Percentiles rank a stretch among this genome's conserved stretches.
phyloP scores from a whole-genome alignment of 2,329 filamentous ascomycete genomes.

The Botrytis galanthina region DNA sequence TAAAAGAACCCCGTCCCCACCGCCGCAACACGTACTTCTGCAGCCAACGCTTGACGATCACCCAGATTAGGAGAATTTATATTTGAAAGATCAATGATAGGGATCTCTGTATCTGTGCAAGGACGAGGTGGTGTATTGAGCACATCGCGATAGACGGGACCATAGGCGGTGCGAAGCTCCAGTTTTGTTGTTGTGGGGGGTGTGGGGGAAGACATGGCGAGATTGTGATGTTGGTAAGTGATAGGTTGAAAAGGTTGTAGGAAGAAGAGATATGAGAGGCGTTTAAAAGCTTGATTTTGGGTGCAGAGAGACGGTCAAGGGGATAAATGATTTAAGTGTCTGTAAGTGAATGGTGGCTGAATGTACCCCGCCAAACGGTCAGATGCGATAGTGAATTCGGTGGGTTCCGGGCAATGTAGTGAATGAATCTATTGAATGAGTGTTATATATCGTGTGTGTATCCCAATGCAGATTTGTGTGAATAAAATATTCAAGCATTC shows the following conservation, averaged over 20 bases:
- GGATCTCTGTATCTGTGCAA: constrained; percentile 45
- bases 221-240: background rate
- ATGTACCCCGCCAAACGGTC: constrained; percentile 3
- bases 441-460: background rate
- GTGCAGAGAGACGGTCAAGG: background rate
- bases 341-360: background rate
- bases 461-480: background rate
- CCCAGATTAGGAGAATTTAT: constrained; percentile 41
- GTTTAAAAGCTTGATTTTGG: background rate
- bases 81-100: constrained; percentile 45
- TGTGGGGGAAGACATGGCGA: constrained; percentile 9
- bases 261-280: background rate
- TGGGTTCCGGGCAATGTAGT: background rate
- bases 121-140: constrained; percentile 43
- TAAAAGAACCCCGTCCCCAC: constrained; percentile 50
- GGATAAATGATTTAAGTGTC: background rate
- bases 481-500: background rate
- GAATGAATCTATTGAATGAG: background rate
- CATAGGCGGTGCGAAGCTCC: constrained; percentile 46
- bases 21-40: constrained; percentile 42
- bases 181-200: constrained; percentile 41
- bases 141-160: constrained; percentile 45
- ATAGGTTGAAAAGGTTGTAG: background rate
- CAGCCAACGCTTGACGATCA: constrained; percentile 42
- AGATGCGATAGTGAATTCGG: constrained; percentile 4